These are phyloP conservation scores for Fusarium chuoi DNA, from an alignment of 2,329 filamentous ascomycete species.

Conservation along the genomic window DNA sequence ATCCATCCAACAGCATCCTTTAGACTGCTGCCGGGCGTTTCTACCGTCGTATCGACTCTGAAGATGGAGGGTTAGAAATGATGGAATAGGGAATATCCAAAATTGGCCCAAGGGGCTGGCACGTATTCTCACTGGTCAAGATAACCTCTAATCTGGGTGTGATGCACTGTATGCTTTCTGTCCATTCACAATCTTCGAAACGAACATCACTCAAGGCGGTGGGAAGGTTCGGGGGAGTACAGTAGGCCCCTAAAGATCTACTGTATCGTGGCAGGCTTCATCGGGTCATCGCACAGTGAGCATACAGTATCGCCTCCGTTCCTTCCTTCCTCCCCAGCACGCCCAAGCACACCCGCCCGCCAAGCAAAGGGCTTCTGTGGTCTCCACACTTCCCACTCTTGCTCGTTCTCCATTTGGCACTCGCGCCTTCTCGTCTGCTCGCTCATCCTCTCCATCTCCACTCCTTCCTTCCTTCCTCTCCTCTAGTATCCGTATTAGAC, in stretches of 20 bases:
- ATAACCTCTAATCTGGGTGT: constrained; percentile 16
- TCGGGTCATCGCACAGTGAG: constrained; percentile 14
- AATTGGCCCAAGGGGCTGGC: constrained; percentile 31
- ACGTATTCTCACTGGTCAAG: constrained; percentile 29
- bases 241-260: background rate
- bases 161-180: constrained; percentile 33
- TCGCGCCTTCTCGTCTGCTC: constrained; percentile 20
- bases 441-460: constrained; percentile 12
- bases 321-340: constrained; percentile 26
- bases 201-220: constrained; percentile 13
- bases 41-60: background rate
- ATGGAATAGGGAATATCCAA: constrained; percentile 1
- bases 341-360: constrained; percentile 40
- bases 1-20: constrained; percentile 22
- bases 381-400: constrained; percentile 21
- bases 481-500: constrained; percentile 39
- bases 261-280: constrained; percentile 11
- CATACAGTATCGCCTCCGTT: constrained; percentile 34
- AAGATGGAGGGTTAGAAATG: constrained; percentile 2
- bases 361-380: constrained; percentile 29
- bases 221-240: constrained; percentile 3
- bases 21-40: constrained; percentile 10
- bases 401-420: constrained; percentile 33
- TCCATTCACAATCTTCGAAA: constrained; percentile 28
- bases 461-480: constrained; percentile 47